Base-by-base conservation (phyloP, 345 rosid species). In the Arabidopsis arenosa region DNA sequence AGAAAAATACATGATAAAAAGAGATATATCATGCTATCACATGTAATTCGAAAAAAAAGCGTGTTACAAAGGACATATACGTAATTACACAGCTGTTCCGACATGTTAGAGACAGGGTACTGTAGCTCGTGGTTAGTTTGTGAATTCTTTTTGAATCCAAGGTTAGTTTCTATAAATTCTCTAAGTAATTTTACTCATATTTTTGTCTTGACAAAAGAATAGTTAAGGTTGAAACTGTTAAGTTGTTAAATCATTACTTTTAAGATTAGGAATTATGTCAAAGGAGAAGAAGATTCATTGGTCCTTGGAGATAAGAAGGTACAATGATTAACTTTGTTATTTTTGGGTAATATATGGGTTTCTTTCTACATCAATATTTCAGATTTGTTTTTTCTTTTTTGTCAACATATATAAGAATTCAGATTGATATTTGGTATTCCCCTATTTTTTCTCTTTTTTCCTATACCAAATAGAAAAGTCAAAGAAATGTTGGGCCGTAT, bases 301-400 rank as follows among this genome's bases (percentile, higher is more conserved):
- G 48, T 47, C 58, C 18, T 58, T 57, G 8, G 56, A 59, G 66
- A 47, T 58, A 14, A 45, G 1, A 58, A 47, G 47, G 58, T 35
- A 47, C 75, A 60, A 35, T 35, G 39, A 59, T 59, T 37, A 36
- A 39, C 17, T 66, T 36, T 53, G 62, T 40, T 23, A 35, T 14
- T 53, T 44, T 68, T 54, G 62, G 60, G 72, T 39, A 11, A n/a
- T 57, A 54, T 68, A 68, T 68, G 39, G 23, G 13, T 67, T 10
- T 15, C 43, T 47, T 15, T 33, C 56, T 18, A 51, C 47, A 56
- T 68, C 23, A 51, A 52, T 21, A 51, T 66, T 66, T 66, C 30
- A 32, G 56, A 5, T 10, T n/a, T 30, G 11, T 32, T 15, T 15
- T 63, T n/a, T 44, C 3, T 2, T 43, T 51, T 36, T 36, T n/a